A percentile compares a stretch with the other conserved stretches of the same genome.
These are phyloP conservation scores for Plasmodium gonderi DNA, from an alignment of 169 alveolate species.

Conservation along the genomic window DNA sequence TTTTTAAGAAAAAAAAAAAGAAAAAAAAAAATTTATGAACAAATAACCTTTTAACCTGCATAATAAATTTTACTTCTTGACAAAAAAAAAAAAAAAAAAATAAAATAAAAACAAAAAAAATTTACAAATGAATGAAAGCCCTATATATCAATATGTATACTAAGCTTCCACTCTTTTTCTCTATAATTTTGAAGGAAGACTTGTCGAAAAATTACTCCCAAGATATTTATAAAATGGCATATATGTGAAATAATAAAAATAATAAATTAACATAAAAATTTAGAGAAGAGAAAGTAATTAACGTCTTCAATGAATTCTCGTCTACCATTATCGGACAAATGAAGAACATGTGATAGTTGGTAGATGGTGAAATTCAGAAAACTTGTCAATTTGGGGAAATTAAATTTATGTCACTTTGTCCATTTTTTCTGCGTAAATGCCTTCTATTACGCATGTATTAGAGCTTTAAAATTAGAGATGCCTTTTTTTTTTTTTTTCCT, in stretches of 20 bases:
- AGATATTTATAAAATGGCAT: background rate
- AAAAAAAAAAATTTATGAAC: no score
- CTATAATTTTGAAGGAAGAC: background rate
- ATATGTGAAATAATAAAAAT: no score
- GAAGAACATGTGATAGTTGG: background rate
- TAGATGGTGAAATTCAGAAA: background rate
- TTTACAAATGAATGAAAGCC: background rate
- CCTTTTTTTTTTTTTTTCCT: no score
- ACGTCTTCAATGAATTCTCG: background rate
- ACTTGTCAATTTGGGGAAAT: background rate
- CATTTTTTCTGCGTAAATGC: background rate
- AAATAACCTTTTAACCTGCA: no score
- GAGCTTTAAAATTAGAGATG: background rate
- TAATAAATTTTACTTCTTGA: background rate
- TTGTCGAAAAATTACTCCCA: background rate
- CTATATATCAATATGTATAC: background rate
- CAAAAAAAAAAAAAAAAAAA: conserved; percentile 6
- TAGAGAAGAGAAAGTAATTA: background rate
- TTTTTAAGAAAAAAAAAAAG: background rate
- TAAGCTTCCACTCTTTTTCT: background rate
- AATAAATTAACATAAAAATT: background rate
- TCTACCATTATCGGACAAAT: background rate
- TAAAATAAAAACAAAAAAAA: background rate
- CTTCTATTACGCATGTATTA: no score
- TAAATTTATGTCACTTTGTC: background rate